These are phyloP conservation scores for Begonia fuchsioides DNA, from an alignment of 306 rosid species.

Conservation along the genomic window DNA sequence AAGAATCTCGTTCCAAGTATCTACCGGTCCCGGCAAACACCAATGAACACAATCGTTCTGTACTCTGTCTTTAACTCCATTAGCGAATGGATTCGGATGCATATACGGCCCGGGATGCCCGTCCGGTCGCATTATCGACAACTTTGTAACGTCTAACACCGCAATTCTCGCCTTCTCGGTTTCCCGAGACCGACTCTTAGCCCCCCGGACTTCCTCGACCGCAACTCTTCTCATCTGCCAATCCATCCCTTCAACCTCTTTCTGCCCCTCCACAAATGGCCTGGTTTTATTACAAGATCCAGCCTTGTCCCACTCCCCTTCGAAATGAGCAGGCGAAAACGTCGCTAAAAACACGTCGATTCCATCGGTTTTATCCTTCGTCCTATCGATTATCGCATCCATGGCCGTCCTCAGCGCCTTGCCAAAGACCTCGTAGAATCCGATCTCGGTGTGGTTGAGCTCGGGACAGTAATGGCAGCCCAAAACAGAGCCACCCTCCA, in stretches of 20 bases:
- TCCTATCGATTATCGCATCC: conserved; percentile 31
- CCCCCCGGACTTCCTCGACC: conserved; percentile 57
- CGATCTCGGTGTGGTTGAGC: conserved; percentile 66
- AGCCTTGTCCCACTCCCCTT: conserved; percentile 79
- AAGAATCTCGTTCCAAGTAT: conserved; percentile 83
- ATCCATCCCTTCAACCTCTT: conserved; percentile 67
- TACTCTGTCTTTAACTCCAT: conserved; percentile 43
- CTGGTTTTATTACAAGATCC: conserved; percentile 68
- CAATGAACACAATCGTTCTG: conserved; percentile 94
- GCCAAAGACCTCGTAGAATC: conserved; percentile 61
- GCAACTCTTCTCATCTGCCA: conserved; percentile 53
- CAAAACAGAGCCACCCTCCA: conserved; percentile 35
- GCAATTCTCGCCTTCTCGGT: conserved; percentile 27
- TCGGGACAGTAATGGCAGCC: conserved; percentile 90
- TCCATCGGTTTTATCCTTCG: conserved; percentile 10
- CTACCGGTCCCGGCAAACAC: conserved; percentile 90
- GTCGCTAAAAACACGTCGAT: conserved; percentile 51
- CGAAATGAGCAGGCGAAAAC: conserved; percentile 85
- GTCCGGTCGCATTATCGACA: conserved; percentile 69
- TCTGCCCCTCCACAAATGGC: conserved; percentile 43
- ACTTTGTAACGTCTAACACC: conserved; percentile 57
- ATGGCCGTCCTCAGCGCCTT: conserved; percentile 57
- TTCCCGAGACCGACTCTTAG: conserved; percentile 22
- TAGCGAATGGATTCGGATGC: conserved; percentile 61
- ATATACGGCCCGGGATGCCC: conserved; percentile 92